phyloP scores from a whole-genome alignment of 306 rosid species.

The Pueraria montana region DNA sequence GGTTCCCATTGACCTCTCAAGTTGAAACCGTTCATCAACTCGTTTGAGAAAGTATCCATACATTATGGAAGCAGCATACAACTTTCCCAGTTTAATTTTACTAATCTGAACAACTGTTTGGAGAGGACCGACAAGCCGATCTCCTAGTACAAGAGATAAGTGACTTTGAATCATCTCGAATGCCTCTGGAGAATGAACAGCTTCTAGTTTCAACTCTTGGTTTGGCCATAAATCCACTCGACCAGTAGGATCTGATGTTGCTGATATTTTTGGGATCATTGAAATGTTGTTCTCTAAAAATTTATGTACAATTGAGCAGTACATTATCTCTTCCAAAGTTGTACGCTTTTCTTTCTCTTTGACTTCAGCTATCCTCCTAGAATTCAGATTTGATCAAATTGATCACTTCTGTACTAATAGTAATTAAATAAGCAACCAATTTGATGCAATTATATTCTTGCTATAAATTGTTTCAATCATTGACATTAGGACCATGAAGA shows the following conservation, averaged over 20 bases:
- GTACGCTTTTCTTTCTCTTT: slow-evolving; percentile 81
- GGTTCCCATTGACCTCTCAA: slow-evolving; percentile 82
- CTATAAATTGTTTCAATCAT: slow-evolving; percentile 16
- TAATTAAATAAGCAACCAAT: slow-evolving; percentile 41
- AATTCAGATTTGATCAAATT: slow-evolving; percentile 49
- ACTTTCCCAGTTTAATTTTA: slow-evolving; percentile 92
- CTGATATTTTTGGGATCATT: slow-evolving; percentile 85
- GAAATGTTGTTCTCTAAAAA: slow-evolving; percentile 74
- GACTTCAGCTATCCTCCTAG: slow-evolving; percentile 90
- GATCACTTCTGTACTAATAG: slow-evolving; percentile 23
- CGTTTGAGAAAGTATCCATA: slow-evolving; percentile 95
- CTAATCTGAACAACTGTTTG: slow-evolving; percentile 78
- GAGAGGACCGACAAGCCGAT: slow-evolving; percentile 82
- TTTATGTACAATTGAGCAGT: slow-evolving; percentile 74
- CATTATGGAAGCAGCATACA: slow-evolving; percentile 98
- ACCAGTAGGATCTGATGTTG: slow-evolving; percentile 72
- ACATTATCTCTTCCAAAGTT: slow-evolving; percentile 83
- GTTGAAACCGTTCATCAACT: slow-evolving; percentile 94
- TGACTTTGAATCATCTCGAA: slow-evolving; percentile 95
- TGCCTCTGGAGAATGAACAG: slow-evolving; percentile 89
- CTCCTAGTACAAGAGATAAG: slow-evolving; percentile 82
- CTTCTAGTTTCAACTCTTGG: slow-evolving; percentile 88
- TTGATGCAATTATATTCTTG: not conserved
- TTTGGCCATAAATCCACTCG: slow-evolving; percentile 92
- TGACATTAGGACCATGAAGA: not conserved